Conservation (phyloP, 106 monocot species). For the Posidonia australis region DNA sequence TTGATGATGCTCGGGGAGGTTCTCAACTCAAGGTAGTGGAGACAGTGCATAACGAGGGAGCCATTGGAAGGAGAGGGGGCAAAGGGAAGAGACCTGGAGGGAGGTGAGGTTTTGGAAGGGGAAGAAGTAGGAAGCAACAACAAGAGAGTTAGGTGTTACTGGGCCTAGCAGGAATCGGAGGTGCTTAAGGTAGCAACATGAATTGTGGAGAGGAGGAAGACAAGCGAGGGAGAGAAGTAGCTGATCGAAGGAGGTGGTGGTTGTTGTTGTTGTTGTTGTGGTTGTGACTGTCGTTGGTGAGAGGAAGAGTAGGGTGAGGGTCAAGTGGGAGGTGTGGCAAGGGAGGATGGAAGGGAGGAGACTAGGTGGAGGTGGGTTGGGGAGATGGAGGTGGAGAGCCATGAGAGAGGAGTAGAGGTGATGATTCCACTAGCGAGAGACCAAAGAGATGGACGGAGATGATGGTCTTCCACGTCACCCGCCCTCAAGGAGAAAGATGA, state of each 20-base stretch:
- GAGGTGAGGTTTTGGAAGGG: too few species aligned
- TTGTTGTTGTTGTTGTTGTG: too few species aligned
- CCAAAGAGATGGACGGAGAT: too few species aligned
- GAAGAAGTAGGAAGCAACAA: neutral
- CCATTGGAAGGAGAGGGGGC: slow-evolving; percentile 38
- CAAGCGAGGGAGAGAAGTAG: neutral
- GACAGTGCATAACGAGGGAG: slow-evolving; percentile 21
- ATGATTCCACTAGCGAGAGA: slow-evolving; percentile 45
- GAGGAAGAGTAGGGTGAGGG: slow-evolving; percentile 28
- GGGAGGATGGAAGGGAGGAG: slow-evolving; percentile 8
- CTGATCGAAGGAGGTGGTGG: neutral
- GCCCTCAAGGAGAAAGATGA: too few species aligned
- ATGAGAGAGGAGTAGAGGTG: slow-evolving; percentile 41
- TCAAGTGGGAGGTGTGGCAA: slow-evolving; percentile 7
- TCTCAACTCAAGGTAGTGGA: too few species aligned
- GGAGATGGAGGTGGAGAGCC: slow-evolving; percentile 32
- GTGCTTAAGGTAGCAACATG: slow-evolving; percentile 11
- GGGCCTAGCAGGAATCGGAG: slow-evolving; percentile 23
- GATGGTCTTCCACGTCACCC: too few species aligned
- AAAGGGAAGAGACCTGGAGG: slow-evolving; percentile 23
- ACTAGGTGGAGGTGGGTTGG: too few species aligned
- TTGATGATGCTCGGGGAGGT: slow-evolving; percentile 56
- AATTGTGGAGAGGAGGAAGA: slow-evolving; percentile 10
- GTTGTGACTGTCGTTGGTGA: neutral
- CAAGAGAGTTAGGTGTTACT: slow-evolving; percentile 24